Evolutionary conservation across 805 yeast species (phyloP), one percentile per base, ranked within the genome.

Genomic region (Schizosaccharomyces japonicus): DNA sequence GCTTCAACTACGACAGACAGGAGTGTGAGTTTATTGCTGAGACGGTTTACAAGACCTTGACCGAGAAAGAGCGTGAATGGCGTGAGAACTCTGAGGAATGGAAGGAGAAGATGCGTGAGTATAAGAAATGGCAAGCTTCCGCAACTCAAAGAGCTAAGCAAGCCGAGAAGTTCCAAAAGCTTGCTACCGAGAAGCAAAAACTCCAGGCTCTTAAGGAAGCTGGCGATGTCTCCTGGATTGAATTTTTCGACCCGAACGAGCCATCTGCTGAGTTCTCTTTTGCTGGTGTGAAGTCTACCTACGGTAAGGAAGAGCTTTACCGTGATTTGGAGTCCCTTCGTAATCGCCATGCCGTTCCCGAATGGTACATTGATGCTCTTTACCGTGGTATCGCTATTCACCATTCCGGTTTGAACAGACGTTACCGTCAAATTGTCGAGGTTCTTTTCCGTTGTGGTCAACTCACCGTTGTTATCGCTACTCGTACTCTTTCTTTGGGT

Each of bases 361-460:
- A 27, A 5, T 42, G 46, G 46, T 27, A 13, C 2, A 28, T 42
- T 5, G 46, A 42, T n/a, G 46, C 33, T 42, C 32, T 42, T 15
- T 28, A 42, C 15, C n/a, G 46, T n/a, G 46, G 46, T 28, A 42
- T 42, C 13, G 46, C 30, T 42, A 17, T 27, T 2, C 46, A 42
- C 25, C 46, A 42, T 26, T 27, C 46, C 17, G 46, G 46, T 29
- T 21, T 42, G 2, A 42, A 27, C 19, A 23, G 46, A 42, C 31
- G 46, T 8, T 42, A 42, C 29, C 46, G 46, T 6, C 31, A 42
- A 27, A 15, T 42, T n/a, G 46, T 42, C 6, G 46, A 42, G 10
- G 46, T 42, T 13, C 21, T 42, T 13, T 42, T 42, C 32, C 31
- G 46, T 15, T 42, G 46, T 42, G 46, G 46, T 17, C 46, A 42